A percentile compares a stretch with the other conserved stretches of the same genome.
Evolutionary conservation across 306 rosid species (phyloP).

Genomic region (Castanopsis chinensis): DNA sequence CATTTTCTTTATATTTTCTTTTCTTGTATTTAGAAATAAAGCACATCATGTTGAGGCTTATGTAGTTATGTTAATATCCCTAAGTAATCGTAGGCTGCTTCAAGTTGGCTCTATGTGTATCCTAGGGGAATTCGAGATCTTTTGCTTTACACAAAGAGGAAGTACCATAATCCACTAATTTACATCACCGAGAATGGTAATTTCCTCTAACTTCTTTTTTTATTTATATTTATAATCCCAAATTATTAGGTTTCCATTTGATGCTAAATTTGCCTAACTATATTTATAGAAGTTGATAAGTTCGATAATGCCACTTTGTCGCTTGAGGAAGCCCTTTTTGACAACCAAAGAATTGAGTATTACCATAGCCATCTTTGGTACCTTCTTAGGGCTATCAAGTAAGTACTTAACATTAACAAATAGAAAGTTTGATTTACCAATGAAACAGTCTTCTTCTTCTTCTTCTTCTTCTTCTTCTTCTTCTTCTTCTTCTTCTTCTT

Average conservation of each 20-base stretch:
- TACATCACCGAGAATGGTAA: slow-evolving; percentile 76
- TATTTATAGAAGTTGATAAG: slow-evolving; percentile 51
- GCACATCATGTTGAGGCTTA: too few species aligned
- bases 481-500: too few species aligned
- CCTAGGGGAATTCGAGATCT: slow-evolving; percentile 51
- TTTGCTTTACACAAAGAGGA: slow-evolving; percentile 42
- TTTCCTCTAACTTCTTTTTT: not conserved
- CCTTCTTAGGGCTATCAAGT: slow-evolving; percentile 40
- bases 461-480: too few species aligned
- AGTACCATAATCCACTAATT: slow-evolving; percentile 49
- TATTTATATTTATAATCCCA: not conserved
- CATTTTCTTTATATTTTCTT: too few species aligned
- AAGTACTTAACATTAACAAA: slow-evolving; percentile 6
- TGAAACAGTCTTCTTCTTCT: too few species aligned
- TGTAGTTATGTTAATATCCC: too few species aligned
- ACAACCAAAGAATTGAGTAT: slow-evolving; percentile 43
- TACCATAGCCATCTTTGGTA: slow-evolving; percentile 34
- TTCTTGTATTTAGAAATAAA: too few species aligned
- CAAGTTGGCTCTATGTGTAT: slow-evolving; percentile 50
- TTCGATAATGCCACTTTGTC: slow-evolving; percentile 39
- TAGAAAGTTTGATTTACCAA: too few species aligned
- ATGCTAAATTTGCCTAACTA: not conserved
- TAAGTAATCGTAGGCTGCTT: slow-evolving; percentile 37
- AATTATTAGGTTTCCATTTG: slow-evolving; percentile 4
- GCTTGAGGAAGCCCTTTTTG: slow-evolving; percentile 34